Evolutionary conservation across 306 rosid genomes (phyloP).

Genomic region (Lupinus albus): DNA sequence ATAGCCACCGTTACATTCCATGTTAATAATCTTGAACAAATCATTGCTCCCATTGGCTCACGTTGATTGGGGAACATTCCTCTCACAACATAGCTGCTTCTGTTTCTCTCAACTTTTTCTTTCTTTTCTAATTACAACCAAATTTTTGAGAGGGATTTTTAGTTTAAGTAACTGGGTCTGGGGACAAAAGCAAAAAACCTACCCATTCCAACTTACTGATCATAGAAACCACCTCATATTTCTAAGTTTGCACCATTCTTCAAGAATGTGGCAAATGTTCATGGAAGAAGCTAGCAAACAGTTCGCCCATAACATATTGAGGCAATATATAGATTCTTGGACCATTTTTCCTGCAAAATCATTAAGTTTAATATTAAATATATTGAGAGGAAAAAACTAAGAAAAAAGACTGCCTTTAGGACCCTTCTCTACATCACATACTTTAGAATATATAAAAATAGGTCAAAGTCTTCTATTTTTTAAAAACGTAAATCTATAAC

Average conservation of each 20-base stretch:
- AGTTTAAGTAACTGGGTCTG: neutral
- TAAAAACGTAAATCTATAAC: neutral
- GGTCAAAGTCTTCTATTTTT: neutral
- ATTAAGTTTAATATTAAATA: constrained; percentile 25
- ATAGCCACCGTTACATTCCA: constrained; percentile 42
- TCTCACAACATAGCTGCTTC: constrained; percentile 38
- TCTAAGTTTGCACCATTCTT: constrained; percentile 40
- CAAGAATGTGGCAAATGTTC: constrained; percentile 45
- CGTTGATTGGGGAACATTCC: constrained; percentile 44
- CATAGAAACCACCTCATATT: constrained; percentile 30
- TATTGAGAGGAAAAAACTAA: neutral
- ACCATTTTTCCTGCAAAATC: constrained; percentile 83
- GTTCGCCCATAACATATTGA: constrained; percentile 91
- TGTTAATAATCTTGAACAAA: constrained; percentile 35
- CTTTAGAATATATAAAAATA: neutral
- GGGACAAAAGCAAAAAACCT: constrained; percentile 42
- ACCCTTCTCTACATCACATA: neutral
- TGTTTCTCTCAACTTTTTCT: constrained; percentile 20
- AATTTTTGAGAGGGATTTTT: constrained; percentile 35
- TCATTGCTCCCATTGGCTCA: constrained; percentile 43
- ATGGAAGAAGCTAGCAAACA: constrained; percentile 67
- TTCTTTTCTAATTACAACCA: constrained; percentile 42
- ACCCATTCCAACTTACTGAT: constrained; percentile 41
- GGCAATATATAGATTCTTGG: constrained; percentile 90
- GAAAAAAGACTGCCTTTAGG: neutral